phyloP scores from a whole-genome alignment of 768 basidiomycete species.

The Paxillus rubicundulus region DNA sequence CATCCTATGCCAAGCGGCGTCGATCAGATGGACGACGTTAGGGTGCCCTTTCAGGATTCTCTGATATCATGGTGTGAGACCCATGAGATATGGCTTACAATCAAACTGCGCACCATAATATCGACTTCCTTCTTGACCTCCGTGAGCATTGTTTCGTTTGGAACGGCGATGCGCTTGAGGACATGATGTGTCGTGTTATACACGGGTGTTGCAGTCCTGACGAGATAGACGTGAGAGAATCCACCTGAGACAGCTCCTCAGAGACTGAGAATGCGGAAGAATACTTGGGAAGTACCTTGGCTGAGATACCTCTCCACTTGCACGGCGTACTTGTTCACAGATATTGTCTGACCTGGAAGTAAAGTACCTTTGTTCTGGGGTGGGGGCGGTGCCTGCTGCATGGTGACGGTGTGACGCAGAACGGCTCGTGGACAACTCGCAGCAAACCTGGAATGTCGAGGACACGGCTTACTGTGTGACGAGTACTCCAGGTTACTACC shows the following conservation, averaged over 20 bases:
- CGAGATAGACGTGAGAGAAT: slow-evolving; percentile 97
- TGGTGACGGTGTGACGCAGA: slow-evolving; percentile 11
- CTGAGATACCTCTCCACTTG: slow-evolving; percentile 93
- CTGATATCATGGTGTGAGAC: slow-evolving; percentile 45
- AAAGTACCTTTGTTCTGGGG: slow-evolving; percentile 62
- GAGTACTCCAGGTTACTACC: too few species aligned
- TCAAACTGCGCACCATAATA: slow-evolving; percentile 75
- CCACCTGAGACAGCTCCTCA: slow-evolving; percentile 60
- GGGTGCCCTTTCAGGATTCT: slow-evolving; percentile 89
- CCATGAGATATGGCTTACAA: slow-evolving; percentile 11
- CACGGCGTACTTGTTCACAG: slow-evolving; percentile 86
- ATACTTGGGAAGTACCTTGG: slow-evolving; percentile 60
- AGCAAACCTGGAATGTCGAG: slow-evolving; percentile 2
- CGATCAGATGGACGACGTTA: slow-evolving; percentile 94
- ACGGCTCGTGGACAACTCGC: slow-evolving; percentile 4
- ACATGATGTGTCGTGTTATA: slow-evolving; percentile 94
- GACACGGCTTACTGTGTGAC: background rate
- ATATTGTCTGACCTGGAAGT: slow-evolving; percentile 79
- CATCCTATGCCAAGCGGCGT: slow-evolving; percentile 87
- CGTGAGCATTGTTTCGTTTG: slow-evolving; percentile 82
- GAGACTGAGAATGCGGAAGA: slow-evolving; percentile 6
- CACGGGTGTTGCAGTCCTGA: slow-evolving; percentile 80
- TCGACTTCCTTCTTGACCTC: slow-evolving; percentile 98
- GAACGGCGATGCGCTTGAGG: slow-evolving; percentile 92
- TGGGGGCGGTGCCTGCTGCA: slow-evolving; percentile 46